Conservation (phyloP, 2,329 filamentous ascomycete genomes). For the Diaporthe sp. region DNA sequence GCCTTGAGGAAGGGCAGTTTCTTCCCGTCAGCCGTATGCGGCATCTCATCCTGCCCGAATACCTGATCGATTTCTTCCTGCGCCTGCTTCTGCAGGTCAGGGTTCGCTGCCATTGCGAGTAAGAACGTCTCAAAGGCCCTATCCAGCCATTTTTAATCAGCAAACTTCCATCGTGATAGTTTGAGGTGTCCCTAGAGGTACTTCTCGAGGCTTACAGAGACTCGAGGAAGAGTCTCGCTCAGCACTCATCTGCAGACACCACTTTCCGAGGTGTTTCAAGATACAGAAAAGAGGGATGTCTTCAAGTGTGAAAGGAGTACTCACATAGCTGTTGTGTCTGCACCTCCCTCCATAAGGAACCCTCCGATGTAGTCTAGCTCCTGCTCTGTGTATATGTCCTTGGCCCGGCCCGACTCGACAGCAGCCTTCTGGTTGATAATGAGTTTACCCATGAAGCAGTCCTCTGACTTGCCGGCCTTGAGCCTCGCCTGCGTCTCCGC, state of each 20-base stretch:
- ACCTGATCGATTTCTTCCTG: slow-evolving; percentile 42
- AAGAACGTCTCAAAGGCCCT: slow-evolving; percentile 40
- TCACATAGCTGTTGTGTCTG: slow-evolving; percentile 41
- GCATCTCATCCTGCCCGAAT: slow-evolving; percentile 35
- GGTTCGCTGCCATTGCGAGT: slow-evolving; percentile 40
- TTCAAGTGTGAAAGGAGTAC: neutral
- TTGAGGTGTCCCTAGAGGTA: neutral
- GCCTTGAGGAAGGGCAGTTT: slow-evolving; percentile 42
- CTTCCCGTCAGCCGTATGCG: slow-evolving; percentile 31
- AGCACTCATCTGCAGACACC: too few relatives aligned
- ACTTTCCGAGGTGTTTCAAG: neutral
- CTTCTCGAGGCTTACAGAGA: neutral
- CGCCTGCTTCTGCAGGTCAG: slow-evolving; percentile 39
- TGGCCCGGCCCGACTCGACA: slow-evolving; percentile 16
- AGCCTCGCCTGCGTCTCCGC: slow-evolving; percentile 38
- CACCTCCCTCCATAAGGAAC: slow-evolving; percentile 42
- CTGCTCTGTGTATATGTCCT: slow-evolving; percentile 37
- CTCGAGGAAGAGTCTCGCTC: neutral
- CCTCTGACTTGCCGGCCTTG: slow-evolving; percentile 32
- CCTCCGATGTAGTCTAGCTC: slow-evolving; percentile 42
- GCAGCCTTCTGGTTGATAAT: slow-evolving; percentile 13
- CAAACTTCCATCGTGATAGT: too few relatives aligned
- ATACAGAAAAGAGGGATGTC: neutral
- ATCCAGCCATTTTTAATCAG: neutral
- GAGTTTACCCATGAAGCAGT: slow-evolving; percentile 41